Evolutionary conservation across 1,284 basidiomycete species (phyloP).

Genomic region (Peniophora sp.): DNA sequence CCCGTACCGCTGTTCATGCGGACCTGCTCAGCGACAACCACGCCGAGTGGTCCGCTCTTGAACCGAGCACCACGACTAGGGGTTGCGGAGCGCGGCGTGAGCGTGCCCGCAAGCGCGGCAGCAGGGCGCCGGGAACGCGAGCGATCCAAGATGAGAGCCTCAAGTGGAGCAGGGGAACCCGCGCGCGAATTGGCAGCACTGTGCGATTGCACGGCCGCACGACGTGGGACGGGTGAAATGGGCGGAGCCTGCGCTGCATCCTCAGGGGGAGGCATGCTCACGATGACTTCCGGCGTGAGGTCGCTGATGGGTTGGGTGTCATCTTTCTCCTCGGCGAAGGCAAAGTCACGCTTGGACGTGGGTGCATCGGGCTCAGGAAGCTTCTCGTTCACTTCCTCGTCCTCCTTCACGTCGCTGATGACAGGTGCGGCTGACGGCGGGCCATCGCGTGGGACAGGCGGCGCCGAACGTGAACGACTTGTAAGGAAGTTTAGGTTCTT

Average conservation of each 20-base stretch:
- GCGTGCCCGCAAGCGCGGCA: slow-evolving; percentile 15
- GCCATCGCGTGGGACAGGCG: slow-evolving; percentile 34
- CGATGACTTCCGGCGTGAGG: neutral
- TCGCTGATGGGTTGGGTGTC: neutral
- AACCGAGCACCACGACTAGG: slow-evolving; percentile 39
- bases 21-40: slow-evolving; percentile 34
- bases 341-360: neutral
- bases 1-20: slow-evolving; percentile 16
- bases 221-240: slow-evolving; percentile 2
- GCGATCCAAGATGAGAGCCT: slow-evolving; percentile 53
- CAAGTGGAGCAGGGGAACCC: slow-evolving; percentile 44
- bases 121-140: slow-evolving; percentile 30
- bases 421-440: neutral
- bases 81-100: slow-evolving; percentile 8
- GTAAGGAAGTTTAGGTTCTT: slow-evolving; percentile 41
- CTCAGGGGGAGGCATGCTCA: slow-evolving; percentile 1
- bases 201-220: slow-evolving; percentile 13
- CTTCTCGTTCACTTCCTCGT: slow-evolving; percentile 6
- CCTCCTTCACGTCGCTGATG: neutral
- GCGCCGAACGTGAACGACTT: slow-evolving; percentile 42
- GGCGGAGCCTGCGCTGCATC: slow-evolving; percentile 9
- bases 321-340: neutral
- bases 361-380: neutral
- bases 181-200: slow-evolving; percentile 20
- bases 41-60: slow-evolving; percentile 59